phyloP scores from a whole-genome alignment of 192 early-diverging fungal species.

The Geranomyces variabilis region DNA sequence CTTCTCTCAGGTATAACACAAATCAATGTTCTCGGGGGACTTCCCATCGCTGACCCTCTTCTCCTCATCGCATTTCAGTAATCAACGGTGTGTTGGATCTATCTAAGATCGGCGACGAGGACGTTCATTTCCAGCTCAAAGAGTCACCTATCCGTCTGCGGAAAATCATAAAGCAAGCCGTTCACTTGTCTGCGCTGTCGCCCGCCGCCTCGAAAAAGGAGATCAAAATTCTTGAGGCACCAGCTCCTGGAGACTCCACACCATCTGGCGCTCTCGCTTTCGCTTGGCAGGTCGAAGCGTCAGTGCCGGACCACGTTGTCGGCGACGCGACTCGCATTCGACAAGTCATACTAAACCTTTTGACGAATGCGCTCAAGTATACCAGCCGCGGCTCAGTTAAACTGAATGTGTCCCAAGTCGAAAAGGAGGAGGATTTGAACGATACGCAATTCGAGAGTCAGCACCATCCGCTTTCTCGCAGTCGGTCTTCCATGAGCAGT shows the following conservation, averaged over 20 bases:
- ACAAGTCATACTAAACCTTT: constrained; percentile 32
- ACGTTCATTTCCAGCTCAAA: constrained; percentile 30
- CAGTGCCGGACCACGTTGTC: constrained; percentile 24
- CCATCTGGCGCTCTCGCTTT: constrained; percentile 7
- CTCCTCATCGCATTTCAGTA: constrained; percentile 19
- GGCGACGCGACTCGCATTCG: constrained; percentile 32
- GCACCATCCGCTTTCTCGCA: constrained; percentile 8
- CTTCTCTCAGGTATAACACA: constrained; percentile 22
- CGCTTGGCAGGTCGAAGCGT: constrained; percentile 11
- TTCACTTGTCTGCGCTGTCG: constrained; percentile 31
- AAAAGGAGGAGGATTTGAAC: neutral
- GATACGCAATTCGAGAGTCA: constrained; percentile 13
- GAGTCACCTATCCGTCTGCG: constrained; percentile 1
- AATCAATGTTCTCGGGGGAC: no score
- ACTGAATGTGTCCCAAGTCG: constrained; percentile 1
- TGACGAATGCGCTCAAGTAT: constrained; percentile 36
- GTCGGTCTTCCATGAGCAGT: neutral
- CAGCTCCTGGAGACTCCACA: neutral
- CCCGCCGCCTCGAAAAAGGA: constrained; percentile 26
- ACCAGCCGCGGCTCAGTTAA: constrained; percentile 16
- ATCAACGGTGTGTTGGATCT: constrained; percentile 41
- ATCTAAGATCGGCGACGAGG: constrained; percentile 36
- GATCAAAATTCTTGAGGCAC: constrained; percentile 3
- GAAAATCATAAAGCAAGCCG: constrained; percentile 30
- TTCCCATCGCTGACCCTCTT: no score